Conservation (phyloP, 345 rosid species). For the Lepidium sativum region DNA sequence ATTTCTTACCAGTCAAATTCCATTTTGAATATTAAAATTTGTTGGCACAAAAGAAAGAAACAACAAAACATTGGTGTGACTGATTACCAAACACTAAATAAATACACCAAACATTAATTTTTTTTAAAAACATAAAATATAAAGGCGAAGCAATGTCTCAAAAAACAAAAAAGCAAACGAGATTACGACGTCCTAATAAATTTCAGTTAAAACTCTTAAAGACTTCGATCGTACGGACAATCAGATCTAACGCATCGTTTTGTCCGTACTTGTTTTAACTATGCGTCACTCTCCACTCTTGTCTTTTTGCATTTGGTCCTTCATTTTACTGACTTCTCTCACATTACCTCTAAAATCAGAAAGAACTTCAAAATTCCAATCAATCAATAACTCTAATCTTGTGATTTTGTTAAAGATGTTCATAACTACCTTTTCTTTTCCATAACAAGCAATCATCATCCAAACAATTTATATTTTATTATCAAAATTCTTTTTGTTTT, state of each 20-base stretch:
- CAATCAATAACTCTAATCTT: not conserved
- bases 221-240: constrained; percentile 16
- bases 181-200: not conserved
- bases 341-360: not conserved
- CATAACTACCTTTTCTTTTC: not conserved
- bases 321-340: not conserved
- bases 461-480: too few species aligned
- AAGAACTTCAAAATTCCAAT: not conserved
- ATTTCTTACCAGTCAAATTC: not conserved
- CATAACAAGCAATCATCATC: too few species aligned
- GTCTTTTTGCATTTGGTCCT: constrained; percentile 3
- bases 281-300: not conserved
- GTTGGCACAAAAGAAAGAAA: not conserved
- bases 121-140: not conserved
- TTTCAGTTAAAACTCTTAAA: not conserved
- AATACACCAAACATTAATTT: not conserved
- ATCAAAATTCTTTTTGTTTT: too few species aligned
- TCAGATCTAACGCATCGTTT: not conserved
- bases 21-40: not conserved
- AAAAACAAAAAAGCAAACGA: constrained; percentile 7
- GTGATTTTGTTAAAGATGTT: not conserved
- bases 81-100: constrained; percentile 16
- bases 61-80: constrained; percentile 21
- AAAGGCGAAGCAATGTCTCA: constrained; percentile 12
- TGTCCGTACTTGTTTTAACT: constrained; percentile 16